phyloP scores from a whole-genome alignment of 768 basidiomycete genomes.

The Lactarius sanguifluus region DNA sequence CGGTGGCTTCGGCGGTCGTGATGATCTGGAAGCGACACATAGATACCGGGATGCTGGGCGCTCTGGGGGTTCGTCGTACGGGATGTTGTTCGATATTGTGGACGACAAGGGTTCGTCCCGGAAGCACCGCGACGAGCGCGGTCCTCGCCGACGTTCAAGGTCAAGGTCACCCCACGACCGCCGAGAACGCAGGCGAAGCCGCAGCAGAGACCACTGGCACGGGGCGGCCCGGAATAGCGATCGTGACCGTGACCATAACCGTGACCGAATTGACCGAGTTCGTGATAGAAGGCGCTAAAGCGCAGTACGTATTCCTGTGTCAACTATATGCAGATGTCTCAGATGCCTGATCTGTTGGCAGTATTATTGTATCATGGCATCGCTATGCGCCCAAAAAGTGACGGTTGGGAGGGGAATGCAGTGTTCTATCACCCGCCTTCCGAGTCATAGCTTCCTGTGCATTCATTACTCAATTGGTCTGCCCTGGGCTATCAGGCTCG shows the following conservation, averaged over 20 bases:
- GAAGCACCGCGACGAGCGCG: constrained; percentile 27
- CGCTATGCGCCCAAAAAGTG: not conserved
- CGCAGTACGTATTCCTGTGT: constrained; percentile 13
- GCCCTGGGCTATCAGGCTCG: constrained; percentile 11
- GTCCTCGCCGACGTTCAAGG: constrained; percentile 37
- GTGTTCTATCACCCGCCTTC: not conserved
- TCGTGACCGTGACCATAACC: constrained; percentile 17
- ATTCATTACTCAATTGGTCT: not conserved
- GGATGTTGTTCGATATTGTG: constrained; percentile 84
- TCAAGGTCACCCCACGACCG: constrained; percentile 32
- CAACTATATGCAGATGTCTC: constrained; percentile 3
- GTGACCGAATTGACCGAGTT: not conserved
- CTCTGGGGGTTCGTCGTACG: constrained; percentile 48
- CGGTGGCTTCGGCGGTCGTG: constrained; percentile 65
- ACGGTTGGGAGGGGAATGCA: constrained; percentile 17
- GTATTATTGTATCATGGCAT: not conserved
- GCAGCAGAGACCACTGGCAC: constrained; percentile 30
- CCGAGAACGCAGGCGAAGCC: constrained; percentile 54
- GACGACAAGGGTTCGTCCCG: constrained; percentile 27
- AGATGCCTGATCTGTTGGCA: constrained; percentile 2
- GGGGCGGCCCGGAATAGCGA: constrained; percentile 14
- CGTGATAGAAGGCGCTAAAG: constrained; percentile 20
- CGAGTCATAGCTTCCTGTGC: constrained; percentile 19
- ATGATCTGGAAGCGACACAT: constrained; percentile 71
- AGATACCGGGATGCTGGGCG: constrained; percentile 56